A percentile compares a stretch with the other conserved stretches of the same genome.
These are phyloP conservation scores for Capillidium heterosporum DNA, from an alignment of 371 early-diverging fungal species.

Conservation along the genomic window DNA sequence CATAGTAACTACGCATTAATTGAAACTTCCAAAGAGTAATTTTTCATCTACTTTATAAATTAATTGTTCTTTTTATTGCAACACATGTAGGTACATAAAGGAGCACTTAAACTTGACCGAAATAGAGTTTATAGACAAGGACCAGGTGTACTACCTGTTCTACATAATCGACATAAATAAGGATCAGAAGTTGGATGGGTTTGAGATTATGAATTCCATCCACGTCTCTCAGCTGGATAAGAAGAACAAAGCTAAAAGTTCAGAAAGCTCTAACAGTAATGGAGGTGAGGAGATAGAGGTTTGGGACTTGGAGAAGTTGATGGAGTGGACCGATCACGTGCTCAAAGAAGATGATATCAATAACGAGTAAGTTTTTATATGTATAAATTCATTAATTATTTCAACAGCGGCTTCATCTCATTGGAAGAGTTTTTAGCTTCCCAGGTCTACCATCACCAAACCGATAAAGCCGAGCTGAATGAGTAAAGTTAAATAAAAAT, in stretches of 20 bases:
- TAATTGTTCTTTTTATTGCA: too few species aligned
- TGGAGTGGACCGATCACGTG: not conserved
- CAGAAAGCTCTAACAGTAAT: too few species aligned
- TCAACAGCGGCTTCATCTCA: not conserved
- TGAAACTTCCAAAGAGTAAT: too few species aligned
- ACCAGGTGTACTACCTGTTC: too few species aligned
- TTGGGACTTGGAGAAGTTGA: not conserved
- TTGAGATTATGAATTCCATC: not conserved
- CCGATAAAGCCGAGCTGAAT: not conserved
- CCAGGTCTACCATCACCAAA: not conserved
- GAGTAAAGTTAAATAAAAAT: too few species aligned
- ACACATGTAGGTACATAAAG: too few species aligned
- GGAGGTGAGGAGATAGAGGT: not conserved
- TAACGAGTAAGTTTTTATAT: not conserved
- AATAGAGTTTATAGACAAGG: too few species aligned
- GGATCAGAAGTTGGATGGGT: not conserved
- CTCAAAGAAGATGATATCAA: conserved; percentile 3
- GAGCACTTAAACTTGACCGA: too few species aligned
- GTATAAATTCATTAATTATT: not conserved
- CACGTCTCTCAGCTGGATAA: not conserved
- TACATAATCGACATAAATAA: not conserved
- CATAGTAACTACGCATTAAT: too few species aligned
- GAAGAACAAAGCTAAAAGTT: not conserved
- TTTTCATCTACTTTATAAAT: too few species aligned
- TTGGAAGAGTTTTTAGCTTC: not conserved